Conservation (phyloP, 2,329 filamentous ascomycete genomes). For the Ascochyta fabae region DNA sequence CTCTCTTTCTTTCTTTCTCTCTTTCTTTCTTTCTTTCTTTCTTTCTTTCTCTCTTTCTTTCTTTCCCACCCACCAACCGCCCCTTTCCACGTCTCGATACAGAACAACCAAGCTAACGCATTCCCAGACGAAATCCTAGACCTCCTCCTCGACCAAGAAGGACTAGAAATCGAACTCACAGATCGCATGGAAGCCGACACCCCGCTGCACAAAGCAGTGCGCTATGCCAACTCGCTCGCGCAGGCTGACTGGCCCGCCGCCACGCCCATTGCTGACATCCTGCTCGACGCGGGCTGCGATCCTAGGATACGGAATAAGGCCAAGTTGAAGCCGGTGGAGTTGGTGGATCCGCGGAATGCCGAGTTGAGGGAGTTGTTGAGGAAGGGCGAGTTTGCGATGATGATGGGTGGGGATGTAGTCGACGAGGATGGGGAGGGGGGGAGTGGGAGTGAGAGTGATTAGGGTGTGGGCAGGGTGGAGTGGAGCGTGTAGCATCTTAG, state of each 20-base stretch:
- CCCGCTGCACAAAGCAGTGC: slow-evolving; percentile 78
- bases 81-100: too few relatives aligned
- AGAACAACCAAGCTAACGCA: too few relatives aligned
- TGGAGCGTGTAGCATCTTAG: too few relatives aligned
- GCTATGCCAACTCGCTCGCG: slow-evolving; percentile 74
- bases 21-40: neutral
- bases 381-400: slow-evolving; percentile 71
- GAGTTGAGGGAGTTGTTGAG: slow-evolving; percentile 68
- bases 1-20: neutral
- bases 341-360: slow-evolving; percentile 74
- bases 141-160: slow-evolving; percentile 79
- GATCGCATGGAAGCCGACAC: slow-evolving; percentile 77
- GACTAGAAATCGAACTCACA: slow-evolving; percentile 82
- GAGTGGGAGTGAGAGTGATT: slow-evolving; percentile 57
- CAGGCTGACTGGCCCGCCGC: slow-evolving; percentile 71
- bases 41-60: neutral
- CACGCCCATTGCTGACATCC: slow-evolving; percentile 73
- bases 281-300: slow-evolving; percentile 79
- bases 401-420: slow-evolving; percentile 57
- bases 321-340: slow-evolving; percentile 72
- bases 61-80: neutral
- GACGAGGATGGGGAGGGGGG: slow-evolving; percentile 55
- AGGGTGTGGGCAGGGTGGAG: neutral
- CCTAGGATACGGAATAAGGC: slow-evolving; percentile 72
- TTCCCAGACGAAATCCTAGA: slow-evolving; percentile 77